These are phyloP conservation scores for Pichia membranifaciens DNA, from an alignment of 805 yeast species.

Conservation along the genomic window DNA sequence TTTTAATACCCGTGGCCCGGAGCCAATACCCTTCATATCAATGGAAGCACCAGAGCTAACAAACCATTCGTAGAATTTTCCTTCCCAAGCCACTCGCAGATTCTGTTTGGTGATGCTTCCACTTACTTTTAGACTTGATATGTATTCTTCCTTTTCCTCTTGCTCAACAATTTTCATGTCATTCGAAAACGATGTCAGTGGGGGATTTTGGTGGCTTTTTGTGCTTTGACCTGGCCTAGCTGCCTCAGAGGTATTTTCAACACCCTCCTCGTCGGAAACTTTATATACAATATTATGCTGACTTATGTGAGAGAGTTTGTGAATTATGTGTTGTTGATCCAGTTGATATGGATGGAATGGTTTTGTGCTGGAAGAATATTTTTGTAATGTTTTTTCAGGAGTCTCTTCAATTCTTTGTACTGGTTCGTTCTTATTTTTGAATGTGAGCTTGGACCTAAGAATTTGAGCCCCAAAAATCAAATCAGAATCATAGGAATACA, in stretches of 20 bases:
- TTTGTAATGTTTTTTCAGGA: background rate
- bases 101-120: conserved; percentile 60
- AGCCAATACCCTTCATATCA: conserved; percentile 32
- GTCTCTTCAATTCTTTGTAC: too few species aligned
- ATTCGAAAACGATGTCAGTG: too few species aligned
- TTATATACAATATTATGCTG: conserved; percentile 10
- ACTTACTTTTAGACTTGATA: conserved; percentile 67
- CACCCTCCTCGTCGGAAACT: conserved; percentile 3
- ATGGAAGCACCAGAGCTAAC: conserved; percentile 68
- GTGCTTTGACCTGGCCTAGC: background rate
- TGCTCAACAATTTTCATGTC: background rate
- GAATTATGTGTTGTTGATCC: background rate
- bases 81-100: conserved; percentile 78
- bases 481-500: conserved; percentile 86
- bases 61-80: conserved; percentile 72
- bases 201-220: too few species aligned
- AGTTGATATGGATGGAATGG: background rate
- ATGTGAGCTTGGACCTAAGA: conserved; percentile 41
- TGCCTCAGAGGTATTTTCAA: background rate
- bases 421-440: background rate
- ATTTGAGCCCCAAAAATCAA: conserved; percentile 81
- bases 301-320: conserved; percentile 1
- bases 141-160: conserved; percentile 7
- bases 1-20: conserved; percentile 41
- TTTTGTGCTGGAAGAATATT: background rate